phyloP scores from a whole-genome alignment of 202 grass and related monocot genomes.

The Brachypodium distachyon region DNA sequence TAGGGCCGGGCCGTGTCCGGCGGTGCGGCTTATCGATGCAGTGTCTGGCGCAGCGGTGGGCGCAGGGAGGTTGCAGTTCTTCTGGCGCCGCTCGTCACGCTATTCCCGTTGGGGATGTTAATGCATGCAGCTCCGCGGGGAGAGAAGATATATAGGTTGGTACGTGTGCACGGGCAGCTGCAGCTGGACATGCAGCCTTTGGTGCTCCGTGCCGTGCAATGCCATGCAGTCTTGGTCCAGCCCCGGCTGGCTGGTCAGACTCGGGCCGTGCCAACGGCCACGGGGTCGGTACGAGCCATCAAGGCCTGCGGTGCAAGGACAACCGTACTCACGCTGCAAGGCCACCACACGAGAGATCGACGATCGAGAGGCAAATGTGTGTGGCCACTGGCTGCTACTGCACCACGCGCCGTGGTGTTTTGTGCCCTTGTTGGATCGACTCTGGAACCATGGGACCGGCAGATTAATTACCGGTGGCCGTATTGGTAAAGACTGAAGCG shows the following conservation, averaged over 20 bases:
- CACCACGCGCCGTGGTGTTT: neutral
- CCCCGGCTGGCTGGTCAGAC: neutral
- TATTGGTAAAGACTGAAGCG: neutral
- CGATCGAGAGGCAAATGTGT: neutral
- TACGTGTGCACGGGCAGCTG: neutral
- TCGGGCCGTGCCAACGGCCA: neutral
- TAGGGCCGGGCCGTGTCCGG: neutral
- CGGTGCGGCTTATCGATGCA: no score
- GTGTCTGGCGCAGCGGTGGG: neutral
- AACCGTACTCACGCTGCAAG: neutral
- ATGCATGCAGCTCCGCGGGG: neutral
- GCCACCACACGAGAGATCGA: neutral
- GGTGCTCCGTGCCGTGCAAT: neutral
- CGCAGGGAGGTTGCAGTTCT: neutral
- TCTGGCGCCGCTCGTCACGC: conserved; percentile 15
- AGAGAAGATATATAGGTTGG: accelerated
- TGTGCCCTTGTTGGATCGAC: no score
- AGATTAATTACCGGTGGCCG: neutral
- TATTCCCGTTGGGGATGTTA: conserved; percentile 14
- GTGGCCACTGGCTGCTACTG: neutral
- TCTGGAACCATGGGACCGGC: neutral
- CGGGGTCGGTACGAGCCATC: neutral
- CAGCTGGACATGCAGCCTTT: neutral
- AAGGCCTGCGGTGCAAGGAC: neutral
- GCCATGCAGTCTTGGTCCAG: neutral